phyloP scores from a whole-genome alignment of 495 filamentous ascomycete species.

The Pseudomonodictys pantanalensis region DNA sequence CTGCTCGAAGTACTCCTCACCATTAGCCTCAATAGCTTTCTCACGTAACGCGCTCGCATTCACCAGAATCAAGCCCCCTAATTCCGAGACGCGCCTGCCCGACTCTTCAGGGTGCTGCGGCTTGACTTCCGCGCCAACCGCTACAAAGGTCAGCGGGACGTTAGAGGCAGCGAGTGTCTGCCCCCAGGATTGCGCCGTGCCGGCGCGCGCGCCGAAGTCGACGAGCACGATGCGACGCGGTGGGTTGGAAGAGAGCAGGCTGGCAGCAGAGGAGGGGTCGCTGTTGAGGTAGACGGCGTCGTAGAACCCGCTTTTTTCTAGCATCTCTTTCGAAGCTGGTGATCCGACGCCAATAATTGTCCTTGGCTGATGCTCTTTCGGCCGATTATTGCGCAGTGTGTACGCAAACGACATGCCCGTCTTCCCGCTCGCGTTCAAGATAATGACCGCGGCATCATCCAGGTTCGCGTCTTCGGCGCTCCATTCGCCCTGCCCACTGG shows the following conservation, averaged over 20 bases:
- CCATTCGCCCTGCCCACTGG: conserved; percentile 40
- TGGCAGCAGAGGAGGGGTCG: conserved; percentile 12
- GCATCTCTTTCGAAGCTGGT: neutral
- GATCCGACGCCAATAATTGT: conserved; percentile 29
- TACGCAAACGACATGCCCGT: conserved; percentile 29
- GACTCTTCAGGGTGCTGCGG: conserved; percentile 38
- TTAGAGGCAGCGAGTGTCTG: conserved; percentile 36
- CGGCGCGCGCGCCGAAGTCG: conserved; percentile 53
- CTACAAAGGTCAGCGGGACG: conserved; percentile 36
- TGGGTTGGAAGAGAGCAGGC: conserved; percentile 26
- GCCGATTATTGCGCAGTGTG: conserved; percentile 19
- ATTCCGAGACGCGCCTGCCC: conserved; percentile 1
- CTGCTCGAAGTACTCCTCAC: conserved; percentile 63
- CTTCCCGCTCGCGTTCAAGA: conserved; percentile 24
- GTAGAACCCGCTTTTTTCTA: conserved; percentile 23
- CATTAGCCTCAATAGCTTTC: conserved; percentile 43
- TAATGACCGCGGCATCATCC: conserved; percentile 38
- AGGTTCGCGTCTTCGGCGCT: conserved; percentile 48
- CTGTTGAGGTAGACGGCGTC: conserved; percentile 31
- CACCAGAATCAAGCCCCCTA: conserved; percentile 37
- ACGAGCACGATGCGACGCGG: conserved; percentile 45
- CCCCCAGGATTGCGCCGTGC: conserved; percentile 42
- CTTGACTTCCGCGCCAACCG: conserved; percentile 47
- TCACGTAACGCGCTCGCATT: conserved; percentile 49
- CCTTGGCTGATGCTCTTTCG: conserved; percentile 13